These are phyloP conservation scores for Cyclotella cryptica DNA, from an alignment of 108 stramenopile genomes.

Conservation along the genomic window DNA sequence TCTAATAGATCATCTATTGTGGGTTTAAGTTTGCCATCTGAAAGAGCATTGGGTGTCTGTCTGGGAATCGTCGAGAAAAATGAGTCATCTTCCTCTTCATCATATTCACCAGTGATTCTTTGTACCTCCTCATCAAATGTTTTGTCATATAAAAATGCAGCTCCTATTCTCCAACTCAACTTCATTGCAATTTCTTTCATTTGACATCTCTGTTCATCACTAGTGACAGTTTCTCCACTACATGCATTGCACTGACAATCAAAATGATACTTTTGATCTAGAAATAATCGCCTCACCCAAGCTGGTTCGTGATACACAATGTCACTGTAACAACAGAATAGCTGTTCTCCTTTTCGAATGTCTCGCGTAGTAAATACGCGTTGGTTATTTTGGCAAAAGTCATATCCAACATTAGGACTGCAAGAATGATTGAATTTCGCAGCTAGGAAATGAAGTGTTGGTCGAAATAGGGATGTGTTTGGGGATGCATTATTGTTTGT, in stretches of 20 bases:
- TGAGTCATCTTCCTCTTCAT: neutral
- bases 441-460: neutral
- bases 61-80: neutral
- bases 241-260: constrained; percentile 15
- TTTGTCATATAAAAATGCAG: constrained; percentile 10
- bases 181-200: constrained; percentile 20
- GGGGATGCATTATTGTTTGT: neutral
- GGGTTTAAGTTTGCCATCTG: constrained; percentile 11
- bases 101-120: neutral
- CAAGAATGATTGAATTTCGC: constrained; percentile 23
- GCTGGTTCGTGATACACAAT: constrained; percentile 15
- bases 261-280: constrained; percentile 15
- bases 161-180: constrained; percentile 1
- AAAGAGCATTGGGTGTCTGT: neutral
- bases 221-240: neutral
- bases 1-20: neutral
- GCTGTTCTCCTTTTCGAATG: constrained; percentile 13
- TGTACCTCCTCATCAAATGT: constrained; percentile 10
- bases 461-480: neutral
- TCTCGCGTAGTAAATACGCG: constrained; percentile 13
- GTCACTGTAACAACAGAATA: constrained; percentile 16
- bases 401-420: constrained; percentile 22
- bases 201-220: constrained; percentile 3
- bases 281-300: neutral
- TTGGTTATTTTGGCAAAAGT: neutral